Percentiles rank a stretch among this genome's conserved stretches.
Evolutionary conservation across 2,329 filamentous ascomycete genomes (phyloP).

Genomic region (Trichoderma cornu-damae): DNA sequence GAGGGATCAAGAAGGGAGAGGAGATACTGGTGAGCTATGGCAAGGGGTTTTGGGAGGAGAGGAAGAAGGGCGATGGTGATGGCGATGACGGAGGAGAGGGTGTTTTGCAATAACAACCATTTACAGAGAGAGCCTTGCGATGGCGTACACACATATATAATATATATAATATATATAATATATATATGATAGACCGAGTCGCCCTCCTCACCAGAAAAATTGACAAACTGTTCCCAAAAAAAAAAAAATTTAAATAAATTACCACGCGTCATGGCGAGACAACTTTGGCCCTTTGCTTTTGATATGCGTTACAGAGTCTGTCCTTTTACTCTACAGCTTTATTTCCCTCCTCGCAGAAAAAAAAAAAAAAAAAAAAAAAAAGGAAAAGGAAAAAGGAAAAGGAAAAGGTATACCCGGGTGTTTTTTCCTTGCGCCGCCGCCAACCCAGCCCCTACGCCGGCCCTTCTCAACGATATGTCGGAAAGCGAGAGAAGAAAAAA

Average conservation of each 20-base stretch:
- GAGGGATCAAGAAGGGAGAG: slow-evolving; percentile 46
- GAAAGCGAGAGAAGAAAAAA: no score
- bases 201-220: no score
- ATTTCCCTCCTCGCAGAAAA: background rate
- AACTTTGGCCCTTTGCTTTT: background rate
- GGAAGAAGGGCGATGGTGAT: slow-evolving; percentile 27
- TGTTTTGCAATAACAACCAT: background rate
- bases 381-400: no score
- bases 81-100: slow-evolving; percentile 12
- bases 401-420: slow-evolving; percentile 13
- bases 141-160: no score
- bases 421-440: slow-evolving; percentile 20
- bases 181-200: background rate
- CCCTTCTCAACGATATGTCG: background rate
- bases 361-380: background rate
- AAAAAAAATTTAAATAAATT: no score
- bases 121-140: background rate
- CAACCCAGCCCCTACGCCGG: slow-evolving; percentile 23
- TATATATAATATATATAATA: no score
- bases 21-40: slow-evolving; percentile 64
- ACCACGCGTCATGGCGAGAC: no score
- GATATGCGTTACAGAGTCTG: background rate
- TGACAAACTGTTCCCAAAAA: no score
- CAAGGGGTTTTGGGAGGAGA: slow-evolving; percentile 59
- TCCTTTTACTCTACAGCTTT: background rate